Base-by-base conservation (phyloP, 2,329 filamentous ascomycete genomes). In the Sporothrix pseudoabietina region DNA sequence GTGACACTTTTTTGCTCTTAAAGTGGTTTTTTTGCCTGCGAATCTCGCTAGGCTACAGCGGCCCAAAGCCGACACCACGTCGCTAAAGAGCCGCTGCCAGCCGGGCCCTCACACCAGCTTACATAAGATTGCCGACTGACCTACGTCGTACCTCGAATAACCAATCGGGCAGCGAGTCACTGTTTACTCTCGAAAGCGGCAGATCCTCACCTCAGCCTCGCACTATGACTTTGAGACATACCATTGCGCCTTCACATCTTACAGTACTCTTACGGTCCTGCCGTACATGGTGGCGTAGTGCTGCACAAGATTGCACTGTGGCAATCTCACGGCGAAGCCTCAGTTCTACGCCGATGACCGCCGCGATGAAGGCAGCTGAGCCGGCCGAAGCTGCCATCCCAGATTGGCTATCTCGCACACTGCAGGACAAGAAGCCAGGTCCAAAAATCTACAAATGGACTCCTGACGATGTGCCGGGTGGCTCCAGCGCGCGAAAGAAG, bases 391-490 rank as follows among this genome's bases (percentile, higher is more conserved):
- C 65, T 69, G 61, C 69, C 22, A 26, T n/a, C 6, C 75, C 75
- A 0, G 68, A 59, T 3, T 77, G 75, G 76, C 68, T 77, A 7
- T 19, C 61, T 7, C n/a, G 8, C 2, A 22, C 73, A 6, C 68
- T 76, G 0, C 14, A 44, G 30, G 74, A 73, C 55, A 65, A n/a
- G 14, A 30, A 72, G 44, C 3, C 69, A 0, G 75, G 54, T 6
- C 73, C 76, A 1, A 63, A 55, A 39, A 65, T 75, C 26, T 76
- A 75, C 72, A 69, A 72, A 12, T 75, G 73, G 74, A 72, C 73
- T 0, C 32, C 69, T 1, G 69, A 72, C 12, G 74, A 75, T 41
- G 55, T 74, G n/a, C 10, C 57, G 16, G 47, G 66, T 14, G 47
- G 9, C 30, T 55, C 47, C 30, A 22, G 5, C 19, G 2, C 66